Base-by-base conservation (phyloP, 1,139 yeast genomes). In the Diutina rugosa region DNA sequence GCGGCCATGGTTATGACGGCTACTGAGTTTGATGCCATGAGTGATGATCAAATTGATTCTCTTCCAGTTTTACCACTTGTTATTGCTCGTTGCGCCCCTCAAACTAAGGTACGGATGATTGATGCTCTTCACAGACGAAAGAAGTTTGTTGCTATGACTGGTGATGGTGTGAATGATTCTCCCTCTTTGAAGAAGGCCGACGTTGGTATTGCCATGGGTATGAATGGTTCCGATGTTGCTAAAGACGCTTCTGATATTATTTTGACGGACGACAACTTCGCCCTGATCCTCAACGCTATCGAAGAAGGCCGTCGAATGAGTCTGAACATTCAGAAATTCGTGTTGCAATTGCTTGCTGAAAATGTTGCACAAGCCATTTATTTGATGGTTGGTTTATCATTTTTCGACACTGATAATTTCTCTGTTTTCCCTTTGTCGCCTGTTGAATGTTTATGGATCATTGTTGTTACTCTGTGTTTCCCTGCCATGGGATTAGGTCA, bases 401-500 rank as follows among this genome's bases (percentile, higher is more conserved):
- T 87, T 65, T 77, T 81, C 62, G 93, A 85, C 65, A 63, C 67
- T 0, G 70, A 74, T 56, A 84, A 80, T 1, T 74, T 70, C 57
- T 85, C 91, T 1, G 91, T 86, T 28, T 87, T 87, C 71, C 91
- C 93, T 44, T 73, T 87, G 58, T 79, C 90, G 0, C 91, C 93
- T 2, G 89, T 87, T 60, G 90, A 87, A 71, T 90, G 85, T 12
- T 72, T 87, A 61, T 87, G 91, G 91, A 81, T 86, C 65, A 80
- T 86, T 65, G 89, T 87, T 67, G 81, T 85, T 48, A 86, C 93
- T 2, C 83, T 90, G 4, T 84, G 90, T 62, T 85, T 86, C 75
- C 95, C 93, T 55, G 93, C 93, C 32, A 86, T 87, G 90, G 93
- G 93, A n/a, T 78, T 87, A 57, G 90, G 90, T 61, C 80, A 84